Evolutionary conservation across 1,139 yeast genomes (phyloP).

Genomic region (Kodamaea suecica): DNA sequence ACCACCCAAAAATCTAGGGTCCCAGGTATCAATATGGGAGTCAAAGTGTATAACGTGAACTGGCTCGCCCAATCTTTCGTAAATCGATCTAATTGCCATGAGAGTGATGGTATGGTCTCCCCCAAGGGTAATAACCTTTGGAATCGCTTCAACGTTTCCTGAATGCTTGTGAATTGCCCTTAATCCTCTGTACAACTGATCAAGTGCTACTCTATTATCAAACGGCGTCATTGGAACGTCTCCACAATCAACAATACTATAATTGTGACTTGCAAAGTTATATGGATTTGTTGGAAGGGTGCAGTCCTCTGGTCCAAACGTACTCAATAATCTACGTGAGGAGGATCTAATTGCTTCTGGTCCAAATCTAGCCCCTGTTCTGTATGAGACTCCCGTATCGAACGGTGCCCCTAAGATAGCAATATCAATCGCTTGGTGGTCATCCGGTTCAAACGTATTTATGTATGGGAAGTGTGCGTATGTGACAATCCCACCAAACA

Average conservation of each 20-base stretch:
- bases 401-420: slow-evolving; percentile 54
- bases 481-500: slow-evolving; percentile 45
- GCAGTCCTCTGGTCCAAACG: slow-evolving; percentile 17
- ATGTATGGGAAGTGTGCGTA: slow-evolving; percentile 39
- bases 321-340: slow-evolving; percentile 37
- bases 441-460: background rate
- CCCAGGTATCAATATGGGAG: slow-evolving; percentile 61
- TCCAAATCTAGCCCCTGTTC: slow-evolving; percentile 53
- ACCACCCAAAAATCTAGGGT: slow-evolving; percentile 54
- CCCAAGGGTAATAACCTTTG: slow-evolving; percentile 50
- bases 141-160: slow-evolving; percentile 18
- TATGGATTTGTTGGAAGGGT: slow-evolving; percentile 15
- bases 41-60: slow-evolving; percentile 55
- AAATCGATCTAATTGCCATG: slow-evolving; percentile 49
- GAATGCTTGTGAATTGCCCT: slow-evolving; percentile 42
- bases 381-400: slow-evolving; percentile 47
- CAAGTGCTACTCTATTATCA: slow-evolving; percentile 51
- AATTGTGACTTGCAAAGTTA: slow-evolving; percentile 26
- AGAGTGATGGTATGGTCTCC: slow-evolving; percentile 58
- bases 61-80: slow-evolving; percentile 39
- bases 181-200: slow-evolving; percentile 51
- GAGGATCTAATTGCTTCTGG: slow-evolving; percentile 46
- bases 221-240: slow-evolving; percentile 57
- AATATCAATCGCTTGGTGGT: slow-evolving; percentile 28
- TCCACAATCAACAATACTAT: slow-evolving; percentile 49